Conservation (phyloP, 2,329 filamentous ascomycete genomes). For the Biscogniauxia sp. region DNA sequence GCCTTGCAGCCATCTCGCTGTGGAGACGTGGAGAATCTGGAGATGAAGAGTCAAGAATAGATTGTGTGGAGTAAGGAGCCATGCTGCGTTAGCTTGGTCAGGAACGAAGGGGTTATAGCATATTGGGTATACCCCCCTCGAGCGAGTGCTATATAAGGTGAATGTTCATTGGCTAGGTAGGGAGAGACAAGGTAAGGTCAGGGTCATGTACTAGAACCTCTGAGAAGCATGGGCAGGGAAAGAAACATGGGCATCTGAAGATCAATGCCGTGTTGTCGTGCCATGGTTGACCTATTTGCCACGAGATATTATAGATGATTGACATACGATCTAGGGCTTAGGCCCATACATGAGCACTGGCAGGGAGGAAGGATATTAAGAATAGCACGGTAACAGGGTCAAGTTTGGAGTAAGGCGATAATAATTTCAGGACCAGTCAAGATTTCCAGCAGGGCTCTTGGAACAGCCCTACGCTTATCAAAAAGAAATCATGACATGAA, state of each 20-base stretch:
- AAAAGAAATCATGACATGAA: background rate
- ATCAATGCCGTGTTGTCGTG: constrained; percentile 28
- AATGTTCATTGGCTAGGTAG: constrained; percentile 17
- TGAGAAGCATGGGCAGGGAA: constrained; percentile 20
- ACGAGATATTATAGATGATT: constrained; percentile 19
- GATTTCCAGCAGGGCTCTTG: background rate
- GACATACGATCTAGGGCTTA: constrained; percentile 7
- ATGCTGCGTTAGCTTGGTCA: constrained; percentile 23
- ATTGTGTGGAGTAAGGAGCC: constrained; percentile 30
- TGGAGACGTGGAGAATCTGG: constrained; percentile 36
- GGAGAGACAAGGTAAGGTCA: constrained; percentile 20
- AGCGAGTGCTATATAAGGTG: constrained; percentile 23
- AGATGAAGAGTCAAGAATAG: constrained; percentile 29
- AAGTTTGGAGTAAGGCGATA: constrained; percentile 21
- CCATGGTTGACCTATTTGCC: constrained; percentile 22
- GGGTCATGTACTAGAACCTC: constrained; percentile 25
- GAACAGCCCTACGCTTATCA: background rate
- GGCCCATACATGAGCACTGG: background rate
- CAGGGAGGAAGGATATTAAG: constrained; percentile 1
- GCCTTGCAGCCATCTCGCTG: constrained; percentile 31
- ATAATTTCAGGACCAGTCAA: constrained; percentile 9
- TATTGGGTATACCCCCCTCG: constrained; percentile 26
- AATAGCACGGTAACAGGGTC: constrained; percentile 13
- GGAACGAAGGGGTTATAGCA: constrained; percentile 28
- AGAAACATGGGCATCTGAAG: constrained; percentile 28